These are phyloP conservation scores for Novymonas esmeraldas DNA, from an alignment of 208 protist species.

Conservation along the genomic window DNA sequence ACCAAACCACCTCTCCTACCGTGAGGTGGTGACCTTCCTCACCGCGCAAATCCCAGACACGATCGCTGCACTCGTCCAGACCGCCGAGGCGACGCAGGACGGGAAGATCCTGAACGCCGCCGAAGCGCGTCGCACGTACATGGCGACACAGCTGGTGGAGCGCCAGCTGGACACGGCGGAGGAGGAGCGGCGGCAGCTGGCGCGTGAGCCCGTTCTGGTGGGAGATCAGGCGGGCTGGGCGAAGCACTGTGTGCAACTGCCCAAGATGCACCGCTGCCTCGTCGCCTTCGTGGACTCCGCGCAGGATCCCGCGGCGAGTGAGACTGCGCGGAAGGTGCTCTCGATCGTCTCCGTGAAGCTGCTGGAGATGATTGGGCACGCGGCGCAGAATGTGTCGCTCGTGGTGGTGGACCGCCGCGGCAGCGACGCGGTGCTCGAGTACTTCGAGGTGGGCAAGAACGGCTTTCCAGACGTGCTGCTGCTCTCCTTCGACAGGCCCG, in stretches of 20 bases:
- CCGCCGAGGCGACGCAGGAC: conserved; percentile 12
- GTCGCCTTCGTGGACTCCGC: conserved; percentile 28
- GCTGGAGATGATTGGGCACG: conserved; percentile 10
- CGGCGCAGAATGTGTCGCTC: conserved; percentile 23
- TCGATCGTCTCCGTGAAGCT: conserved; percentile 24
- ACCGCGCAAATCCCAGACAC: conserved; percentile 20
- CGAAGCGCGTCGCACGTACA: conserved; percentile 17
- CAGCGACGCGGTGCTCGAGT: conserved; percentile 26
- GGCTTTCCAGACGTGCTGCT: conserved; percentile 40
- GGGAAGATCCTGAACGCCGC: conserved; percentile 5
- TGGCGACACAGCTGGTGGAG: conserved; percentile 14
- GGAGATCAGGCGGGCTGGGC: conserved; percentile 28
- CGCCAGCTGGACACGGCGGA: conserved; percentile 21
- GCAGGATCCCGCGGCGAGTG: conserved; percentile 7
- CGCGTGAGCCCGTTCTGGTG: conserved; percentile 18
- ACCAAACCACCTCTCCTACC: conserved; percentile 5
- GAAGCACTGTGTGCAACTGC: conserved; percentile 24
- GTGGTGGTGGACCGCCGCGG: conserved; percentile 33
- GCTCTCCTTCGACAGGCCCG: conserved; percentile 4
- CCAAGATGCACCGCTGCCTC: conserved; percentile 33
- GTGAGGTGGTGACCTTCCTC: conserved; percentile 13
- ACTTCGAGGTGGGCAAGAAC: conserved; percentile 32
- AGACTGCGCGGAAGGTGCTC: conserved; percentile 16
- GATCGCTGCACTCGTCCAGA: not conserved
- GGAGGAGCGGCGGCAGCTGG: conserved; percentile 13